Evolutionary conservation across 164 flowering plant species (phyloP).

Genomic region (Protea cynaroides): DNA sequence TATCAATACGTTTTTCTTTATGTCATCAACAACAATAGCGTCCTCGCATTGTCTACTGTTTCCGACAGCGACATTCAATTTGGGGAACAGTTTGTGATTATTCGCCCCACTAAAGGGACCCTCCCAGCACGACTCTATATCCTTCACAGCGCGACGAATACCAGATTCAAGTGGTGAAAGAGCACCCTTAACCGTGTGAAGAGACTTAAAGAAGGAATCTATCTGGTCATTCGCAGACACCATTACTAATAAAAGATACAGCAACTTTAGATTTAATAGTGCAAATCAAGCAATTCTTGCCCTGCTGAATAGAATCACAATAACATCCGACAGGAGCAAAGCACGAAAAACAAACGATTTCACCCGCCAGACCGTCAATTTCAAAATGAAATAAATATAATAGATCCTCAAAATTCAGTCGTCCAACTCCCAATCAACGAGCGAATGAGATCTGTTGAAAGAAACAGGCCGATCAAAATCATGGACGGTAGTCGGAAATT

Average conservation of each 20-base stretch:
- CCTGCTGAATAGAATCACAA: background rate
- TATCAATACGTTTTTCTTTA: slow-evolving; percentile 37
- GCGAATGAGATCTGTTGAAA: slow-evolving; percentile 5
- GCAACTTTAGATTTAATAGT: background rate
- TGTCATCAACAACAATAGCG: slow-evolving; percentile 33
- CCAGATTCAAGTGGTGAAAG: slow-evolving; percentile 63
- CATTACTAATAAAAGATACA: slow-evolving; percentile 20
- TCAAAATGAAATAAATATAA: background rate
- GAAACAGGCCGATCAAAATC: background rate
- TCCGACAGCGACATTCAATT: slow-evolving; percentile 13
- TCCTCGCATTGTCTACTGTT: slow-evolving; percentile 18
- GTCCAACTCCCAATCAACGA: background rate
- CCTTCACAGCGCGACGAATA: slow-evolving; percentile 58
- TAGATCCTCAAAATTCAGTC: background rate
- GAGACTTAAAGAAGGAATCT: slow-evolving; percentile 65
- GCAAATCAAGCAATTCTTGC: background rate
- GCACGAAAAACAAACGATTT: too few relatives aligned
- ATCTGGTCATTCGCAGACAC: slow-evolving; percentile 60
- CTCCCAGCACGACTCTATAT: slow-evolving; percentile 50
- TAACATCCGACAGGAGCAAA: background rate
- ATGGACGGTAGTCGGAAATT: background rate
- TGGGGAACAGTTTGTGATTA: slow-evolving; percentile 13
- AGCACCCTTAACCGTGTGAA: slow-evolving; percentile 53
- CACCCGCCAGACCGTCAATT: background rate
- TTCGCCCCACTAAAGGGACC: slow-evolving; percentile 9